phyloP scores from a whole-genome alignment of 306 rosid genomes.

The Trifolium pratense region DNA sequence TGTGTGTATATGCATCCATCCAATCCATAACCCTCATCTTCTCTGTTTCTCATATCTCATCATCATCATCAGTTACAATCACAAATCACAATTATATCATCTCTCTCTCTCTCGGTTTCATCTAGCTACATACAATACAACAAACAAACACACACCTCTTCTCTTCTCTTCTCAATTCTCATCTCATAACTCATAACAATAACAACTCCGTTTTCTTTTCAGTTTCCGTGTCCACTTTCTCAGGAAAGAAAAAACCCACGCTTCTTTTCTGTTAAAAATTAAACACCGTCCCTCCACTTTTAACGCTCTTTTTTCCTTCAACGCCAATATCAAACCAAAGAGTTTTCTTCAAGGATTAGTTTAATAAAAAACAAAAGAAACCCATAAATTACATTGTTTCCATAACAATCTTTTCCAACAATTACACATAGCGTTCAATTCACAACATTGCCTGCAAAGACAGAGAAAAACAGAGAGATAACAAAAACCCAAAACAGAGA shows the following conservation, averaged over 20 bases:
- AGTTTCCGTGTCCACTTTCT: slow-evolving; percentile 35
- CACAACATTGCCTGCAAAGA: slow-evolving; percentile 57
- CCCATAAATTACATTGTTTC: too few relatives aligned
- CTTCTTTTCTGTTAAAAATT: too few relatives aligned
- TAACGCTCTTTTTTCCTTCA: slow-evolving; percentile 15
- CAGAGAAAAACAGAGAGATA: slow-evolving; percentile 32
- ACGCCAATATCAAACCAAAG: slow-evolving; percentile 24
- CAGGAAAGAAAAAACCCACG: slow-evolving; percentile 43
- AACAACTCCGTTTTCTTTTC: not conserved
- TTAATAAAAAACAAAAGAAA: too few relatives aligned
- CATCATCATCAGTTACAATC: slow-evolving; percentile 21
- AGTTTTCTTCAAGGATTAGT: slow-evolving; percentile 63
- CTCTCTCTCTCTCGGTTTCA: not conserved
- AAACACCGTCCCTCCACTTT: too few relatives aligned
- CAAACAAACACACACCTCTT: too few relatives aligned
- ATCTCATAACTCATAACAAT: not conserved
- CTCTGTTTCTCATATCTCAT: not conserved
- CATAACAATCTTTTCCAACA: not conserved
- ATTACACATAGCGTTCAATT: slow-evolving; percentile 37
- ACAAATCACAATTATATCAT: not conserved
- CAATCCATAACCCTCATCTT: not conserved
- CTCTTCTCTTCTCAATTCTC: not conserved
- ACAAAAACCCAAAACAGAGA: not conserved
- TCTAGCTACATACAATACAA: not conserved
- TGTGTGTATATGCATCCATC: too few relatives aligned